A percentile compares a stretch with the other conserved stretches of the same genome.
Evolutionary conservation across 164 flowering plant species (phyloP).

Genomic region (Annona cherimola): DNA sequence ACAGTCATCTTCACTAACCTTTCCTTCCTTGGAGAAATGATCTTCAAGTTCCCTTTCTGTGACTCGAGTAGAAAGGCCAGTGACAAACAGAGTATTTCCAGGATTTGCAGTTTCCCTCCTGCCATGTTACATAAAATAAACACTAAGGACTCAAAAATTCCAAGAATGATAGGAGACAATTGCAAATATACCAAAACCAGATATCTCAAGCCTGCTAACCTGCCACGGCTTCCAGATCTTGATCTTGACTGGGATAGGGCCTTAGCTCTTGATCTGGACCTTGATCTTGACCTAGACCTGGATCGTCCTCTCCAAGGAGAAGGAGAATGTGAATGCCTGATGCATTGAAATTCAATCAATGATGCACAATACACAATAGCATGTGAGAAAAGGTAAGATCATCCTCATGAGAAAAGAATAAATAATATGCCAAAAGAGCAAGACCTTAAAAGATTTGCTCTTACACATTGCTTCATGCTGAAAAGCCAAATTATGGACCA

Average conservation of each 20-base stretch:
- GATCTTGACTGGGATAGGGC: slow-evolving; percentile 47
- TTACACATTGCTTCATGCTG: not conserved
- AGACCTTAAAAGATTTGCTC: not conserved
- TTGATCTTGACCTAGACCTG: slow-evolving; percentile 33
- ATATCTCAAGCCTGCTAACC: not conserved
- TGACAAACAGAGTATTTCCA: slow-evolving; percentile 79
- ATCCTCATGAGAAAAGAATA: not conserved
- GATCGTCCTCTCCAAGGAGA: slow-evolving; percentile 50
- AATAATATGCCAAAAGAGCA: not conserved
- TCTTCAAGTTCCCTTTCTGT: slow-evolving; percentile 72
- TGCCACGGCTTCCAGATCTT: slow-evolving; percentile 54
- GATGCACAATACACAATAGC: not conserved
- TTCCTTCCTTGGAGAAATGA: slow-evolving; percentile 83
- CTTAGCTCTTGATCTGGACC: slow-evolving; percentile 33
- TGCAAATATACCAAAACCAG: not conserved
- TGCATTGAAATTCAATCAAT: not conserved
- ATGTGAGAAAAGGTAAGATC: not conserved
- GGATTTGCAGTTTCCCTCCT: slow-evolving; percentile 49
- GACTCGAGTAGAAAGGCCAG: slow-evolving; percentile 78
- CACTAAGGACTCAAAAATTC: not conserved
- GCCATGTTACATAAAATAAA: not conserved
- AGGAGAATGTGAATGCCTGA: slow-evolving; percentile 51
- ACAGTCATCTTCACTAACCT: slow-evolving; percentile 30
- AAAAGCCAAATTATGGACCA: not conserved
- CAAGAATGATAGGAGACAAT: not conserved